Conservation (phyloP, 2,329 filamentous ascomycete genomes). For the Verticillium zaregamsianum region DNA sequence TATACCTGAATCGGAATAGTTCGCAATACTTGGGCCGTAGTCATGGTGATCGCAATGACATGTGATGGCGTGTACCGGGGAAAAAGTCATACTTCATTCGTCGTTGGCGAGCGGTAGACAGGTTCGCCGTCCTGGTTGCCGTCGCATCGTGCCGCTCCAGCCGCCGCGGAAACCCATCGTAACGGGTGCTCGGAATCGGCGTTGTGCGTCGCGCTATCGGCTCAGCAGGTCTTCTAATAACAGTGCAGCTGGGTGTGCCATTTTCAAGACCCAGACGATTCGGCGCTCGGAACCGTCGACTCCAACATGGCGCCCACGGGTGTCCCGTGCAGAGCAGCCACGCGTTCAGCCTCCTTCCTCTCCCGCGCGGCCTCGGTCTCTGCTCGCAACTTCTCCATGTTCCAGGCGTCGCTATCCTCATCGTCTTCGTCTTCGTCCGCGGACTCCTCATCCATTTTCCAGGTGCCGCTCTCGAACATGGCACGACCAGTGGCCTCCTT, state of each 20-base stretch:
- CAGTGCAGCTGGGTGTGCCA: background rate
- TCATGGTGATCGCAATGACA: background rate
- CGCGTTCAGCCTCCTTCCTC: constrained; percentile 72
- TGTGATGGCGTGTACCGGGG: background rate
- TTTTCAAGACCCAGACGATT: constrained; percentile 12
- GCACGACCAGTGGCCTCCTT: constrained; percentile 95
- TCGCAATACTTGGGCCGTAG: background rate
- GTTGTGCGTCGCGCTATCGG: constrained; percentile 10
- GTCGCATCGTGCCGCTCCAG: constrained; percentile 8
- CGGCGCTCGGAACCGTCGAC: background rate
- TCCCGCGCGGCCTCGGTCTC: constrained; percentile 78
- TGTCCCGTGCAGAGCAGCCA: constrained; percentile 30
- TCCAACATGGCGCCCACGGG: constrained; percentile 5
- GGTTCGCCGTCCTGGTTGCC: constrained; percentile 9
- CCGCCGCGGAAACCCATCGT: constrained; percentile 10
- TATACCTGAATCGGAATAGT: background rate
- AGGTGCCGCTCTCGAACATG: constrained; percentile 95
- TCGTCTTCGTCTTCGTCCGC: constrained; percentile 59
- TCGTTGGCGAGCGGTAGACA: constrained; percentile 10
- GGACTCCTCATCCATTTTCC: constrained; percentile 65
- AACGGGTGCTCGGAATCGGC: constrained; percentile 15
- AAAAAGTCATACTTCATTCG: constrained; percentile 16
- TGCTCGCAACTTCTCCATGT: constrained; percentile 73
- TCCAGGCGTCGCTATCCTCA: constrained; percentile 60
- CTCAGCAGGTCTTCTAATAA: background rate